Base-by-base conservation (phyloP, 352 stramenopile species). In the Detonula confervacea region DNA sequence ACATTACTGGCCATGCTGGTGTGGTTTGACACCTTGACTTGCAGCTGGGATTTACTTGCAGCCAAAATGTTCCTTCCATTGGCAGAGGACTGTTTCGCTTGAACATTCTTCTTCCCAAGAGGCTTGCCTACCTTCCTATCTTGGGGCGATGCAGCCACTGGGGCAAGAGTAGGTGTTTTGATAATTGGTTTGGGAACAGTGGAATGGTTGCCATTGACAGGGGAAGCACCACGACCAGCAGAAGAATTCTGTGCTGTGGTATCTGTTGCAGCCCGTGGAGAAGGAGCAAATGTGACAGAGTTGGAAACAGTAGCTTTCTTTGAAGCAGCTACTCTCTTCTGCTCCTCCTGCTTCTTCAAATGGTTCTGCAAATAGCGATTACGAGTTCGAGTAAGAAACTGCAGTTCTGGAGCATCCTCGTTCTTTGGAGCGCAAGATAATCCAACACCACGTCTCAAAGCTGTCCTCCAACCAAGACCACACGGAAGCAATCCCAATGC, bases 381-480 rank as follows among this genome's bases (percentile, higher is more conserved):
- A 60, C 56, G 62, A 11, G 79, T 78, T 57, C 79, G 51, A 56
- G 46, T 24, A 4, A 85, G 60, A 70, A 75, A 81, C 30, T 59
- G 24, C 6, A 61, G 37, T 55, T 78, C 77, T 62, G 64, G 25
- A 14, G 60, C 42, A 63, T 80, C 27, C 62, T 68, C 27, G 56
- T 68, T 59, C 25, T 64, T 62, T 66, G 47, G 24, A 67, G 54
- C 54, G 47, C 81, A 56, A 25, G 81, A 62, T 67, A 77, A 55
- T 81, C 60, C 33, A 87, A 92, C 82, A 46, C 87, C 81, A 46
- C 86, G 80, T 18, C 73, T 79, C 49, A 77, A 55, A 33, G 81
- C 87, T 44, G 84, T 86, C 69, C 84, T 78, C 87, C 89, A 94
- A 56, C 77, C 74, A 52, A 92, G 55, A 27, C 84, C 84, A 77